Evolutionary conservation across 441 rosid species (phyloP).

Genomic region (Gossypium lobatum): DNA sequence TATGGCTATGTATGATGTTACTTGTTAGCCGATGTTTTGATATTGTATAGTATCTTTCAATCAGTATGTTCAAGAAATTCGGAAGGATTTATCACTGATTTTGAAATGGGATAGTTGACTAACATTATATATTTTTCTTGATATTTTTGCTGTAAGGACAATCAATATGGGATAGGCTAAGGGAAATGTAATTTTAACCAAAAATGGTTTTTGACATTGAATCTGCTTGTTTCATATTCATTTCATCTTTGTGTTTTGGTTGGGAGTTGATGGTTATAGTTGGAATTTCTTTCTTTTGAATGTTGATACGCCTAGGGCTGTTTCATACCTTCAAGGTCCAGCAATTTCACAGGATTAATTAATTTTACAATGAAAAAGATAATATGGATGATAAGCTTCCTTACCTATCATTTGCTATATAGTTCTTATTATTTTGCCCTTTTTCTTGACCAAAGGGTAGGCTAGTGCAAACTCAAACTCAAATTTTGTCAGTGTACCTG

Average conservation of each 20-base stretch:
- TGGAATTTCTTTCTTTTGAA: background rate
- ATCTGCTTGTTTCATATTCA: background rate
- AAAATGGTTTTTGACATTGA: background rate
- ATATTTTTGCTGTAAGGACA: background rate
- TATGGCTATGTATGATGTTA: background rate
- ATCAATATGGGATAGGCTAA: background rate
- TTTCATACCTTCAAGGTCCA: background rate
- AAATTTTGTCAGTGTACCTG: background rate
- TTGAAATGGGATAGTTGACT: background rate
- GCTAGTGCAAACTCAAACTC: background rate
- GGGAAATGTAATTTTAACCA: background rate
- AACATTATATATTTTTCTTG: background rate
- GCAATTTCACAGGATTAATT: background rate
- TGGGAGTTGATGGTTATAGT: background rate
- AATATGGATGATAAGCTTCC: background rate
- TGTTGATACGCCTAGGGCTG: background rate
- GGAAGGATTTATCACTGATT: background rate
- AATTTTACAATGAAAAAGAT: background rate
- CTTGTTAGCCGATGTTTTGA: background rate
- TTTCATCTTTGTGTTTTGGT: background rate
- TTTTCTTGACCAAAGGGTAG: background rate
- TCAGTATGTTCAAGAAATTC: background rate
- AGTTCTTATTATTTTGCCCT: background rate
- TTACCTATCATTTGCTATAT: background rate
- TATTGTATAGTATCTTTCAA: background rate